Conservation (phyloP, 2,329 filamentous ascomycete genomes). For the Leptographium radiaticola region DNA sequence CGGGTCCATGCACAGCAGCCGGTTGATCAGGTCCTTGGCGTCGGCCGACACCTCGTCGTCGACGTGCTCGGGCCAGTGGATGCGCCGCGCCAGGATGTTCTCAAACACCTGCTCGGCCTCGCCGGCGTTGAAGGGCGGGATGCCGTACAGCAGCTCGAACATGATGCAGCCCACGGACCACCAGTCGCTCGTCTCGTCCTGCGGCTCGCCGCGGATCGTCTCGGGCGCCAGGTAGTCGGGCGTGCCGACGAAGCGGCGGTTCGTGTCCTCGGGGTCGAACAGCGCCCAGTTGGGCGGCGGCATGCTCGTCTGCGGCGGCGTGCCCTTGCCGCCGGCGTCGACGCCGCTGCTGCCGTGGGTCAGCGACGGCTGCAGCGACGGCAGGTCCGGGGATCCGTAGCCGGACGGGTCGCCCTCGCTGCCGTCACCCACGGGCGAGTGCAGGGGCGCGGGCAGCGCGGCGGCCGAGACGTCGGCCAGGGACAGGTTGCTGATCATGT, state of each 20-base stretch:
- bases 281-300: slow-evolving; percentile 83
- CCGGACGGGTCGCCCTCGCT: slow-evolving; percentile 47
- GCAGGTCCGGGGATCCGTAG: slow-evolving; percentile 60
- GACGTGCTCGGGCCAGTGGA: slow-evolving; percentile 81
- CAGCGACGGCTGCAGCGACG: slow-evolving; percentile 43
- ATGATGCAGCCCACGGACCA: slow-evolving; percentile 98
- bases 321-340: slow-evolving; percentile 28
- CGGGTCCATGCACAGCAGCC: slow-evolving; percentile 74
- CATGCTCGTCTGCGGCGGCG: slow-evolving; percentile 54
- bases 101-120: slow-evolving; percentile 93
- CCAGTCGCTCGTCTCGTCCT: slow-evolving; percentile 98
- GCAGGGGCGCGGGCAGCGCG: slow-evolving; percentile 28
- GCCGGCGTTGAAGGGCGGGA: slow-evolving; percentile 82
- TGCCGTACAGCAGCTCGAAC: slow-evolving; percentile 90
- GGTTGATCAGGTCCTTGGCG: slow-evolving; percentile 90
- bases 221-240: slow-evolving; percentile 95
- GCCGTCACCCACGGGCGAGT: slow-evolving; percentile 60
- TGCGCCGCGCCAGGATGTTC: slow-evolving; percentile 80
- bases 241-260: slow-evolving; percentile 86
- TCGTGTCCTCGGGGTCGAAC: slow-evolving; percentile 90
- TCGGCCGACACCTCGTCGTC: slow-evolving; percentile 72
- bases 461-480: slow-evolving; percentile 46
- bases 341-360: slow-evolving; percentile 24
- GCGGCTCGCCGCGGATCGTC: slow-evolving; percentile 86
- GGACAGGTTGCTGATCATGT: slow-evolving; percentile 71